Evolutionary conservation across 2,329 filamentous ascomycete genomes (phyloP).

Genomic region (Colletotrichum truncatum): DNA sequence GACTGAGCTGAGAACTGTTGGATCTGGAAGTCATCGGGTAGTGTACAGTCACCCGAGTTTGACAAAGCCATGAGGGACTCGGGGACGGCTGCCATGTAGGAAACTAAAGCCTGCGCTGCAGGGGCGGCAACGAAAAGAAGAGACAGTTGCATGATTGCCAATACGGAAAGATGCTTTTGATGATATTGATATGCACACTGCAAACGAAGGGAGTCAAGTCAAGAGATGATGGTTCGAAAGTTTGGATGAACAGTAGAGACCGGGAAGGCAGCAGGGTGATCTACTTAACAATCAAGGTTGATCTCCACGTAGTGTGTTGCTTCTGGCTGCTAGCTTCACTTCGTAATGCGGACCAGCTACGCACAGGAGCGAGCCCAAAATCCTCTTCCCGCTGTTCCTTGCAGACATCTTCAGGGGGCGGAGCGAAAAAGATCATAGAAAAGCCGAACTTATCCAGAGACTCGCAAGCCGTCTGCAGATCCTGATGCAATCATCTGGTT

Average conservation of each 20-base stretch:
- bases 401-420: conserved; percentile 9
- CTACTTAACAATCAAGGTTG: neutral
- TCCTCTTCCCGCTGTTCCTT: neutral
- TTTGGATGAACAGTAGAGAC: neutral
- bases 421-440: neutral
- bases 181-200: too few relatives aligned
- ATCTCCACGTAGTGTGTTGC: neutral
- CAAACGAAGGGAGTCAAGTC: neutral
- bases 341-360: neutral
- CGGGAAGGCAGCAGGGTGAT: conserved; percentile 1
- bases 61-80: conserved; percentile 27
- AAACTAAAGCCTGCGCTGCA: conserved; percentile 25
- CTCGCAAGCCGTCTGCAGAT: conserved; percentile 28
- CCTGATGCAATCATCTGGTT: conserved; percentile 29
- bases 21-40: conserved; percentile 50
- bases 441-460: conserved; percentile 8
- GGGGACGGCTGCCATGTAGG: conserved; percentile 33
- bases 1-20: conserved; percentile 45
- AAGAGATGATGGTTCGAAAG: neutral
- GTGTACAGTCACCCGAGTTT: conserved; percentile 39
- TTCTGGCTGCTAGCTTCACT: conserved; percentile 1
- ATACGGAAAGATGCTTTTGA: neutral
- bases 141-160: conserved; percentile 20
- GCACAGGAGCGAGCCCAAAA: conserved; percentile 13
- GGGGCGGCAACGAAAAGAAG: conserved; percentile 31